Evolutionary conservation across 345 rosid genomes (phyloP).

Genomic region (Xanthoceras sorbifolium): DNA sequence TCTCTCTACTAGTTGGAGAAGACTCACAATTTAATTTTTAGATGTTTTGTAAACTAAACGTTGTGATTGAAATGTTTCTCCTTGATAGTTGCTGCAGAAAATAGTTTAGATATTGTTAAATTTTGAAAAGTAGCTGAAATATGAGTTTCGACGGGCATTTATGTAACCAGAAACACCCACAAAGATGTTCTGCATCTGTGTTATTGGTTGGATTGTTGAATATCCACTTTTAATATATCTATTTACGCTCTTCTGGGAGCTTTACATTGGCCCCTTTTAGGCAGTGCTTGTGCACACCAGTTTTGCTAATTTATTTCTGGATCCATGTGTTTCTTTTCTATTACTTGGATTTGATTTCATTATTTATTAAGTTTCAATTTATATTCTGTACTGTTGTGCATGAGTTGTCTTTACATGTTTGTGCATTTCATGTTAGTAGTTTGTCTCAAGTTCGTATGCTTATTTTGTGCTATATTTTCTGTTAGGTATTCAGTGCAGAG

Average conservation of each 20-base stretch:
- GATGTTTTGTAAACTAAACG: background rate
- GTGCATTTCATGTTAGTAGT: background rate
- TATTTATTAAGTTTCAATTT: conserved; percentile 3
- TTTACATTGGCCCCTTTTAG: background rate
- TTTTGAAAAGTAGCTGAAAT: conserved; percentile 6
- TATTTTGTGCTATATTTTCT: conserved; percentile 13
- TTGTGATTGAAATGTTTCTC: background rate
- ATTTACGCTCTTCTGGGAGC: background rate
- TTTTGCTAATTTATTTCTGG: background rate
- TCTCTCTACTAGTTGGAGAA: background rate
- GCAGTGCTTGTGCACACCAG: background rate
- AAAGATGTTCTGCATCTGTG: background rate
- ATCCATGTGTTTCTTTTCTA: background rate
- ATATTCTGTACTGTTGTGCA: conserved; percentile 3
- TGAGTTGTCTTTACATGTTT: background rate
- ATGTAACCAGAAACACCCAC: background rate
- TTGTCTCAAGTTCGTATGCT: conserved; percentile 15
- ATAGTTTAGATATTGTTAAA: conserved; percentile 2
- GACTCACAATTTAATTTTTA: background rate
- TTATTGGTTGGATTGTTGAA: background rate
- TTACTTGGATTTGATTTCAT: background rate
- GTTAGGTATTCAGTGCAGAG: conserved; percentile 83
- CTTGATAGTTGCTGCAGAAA: background rate
- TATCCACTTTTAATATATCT: background rate
- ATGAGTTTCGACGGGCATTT: background rate